Base-by-base conservation (phyloP, 208 protist species). In the Acanthamoeba sp. region DNA sequence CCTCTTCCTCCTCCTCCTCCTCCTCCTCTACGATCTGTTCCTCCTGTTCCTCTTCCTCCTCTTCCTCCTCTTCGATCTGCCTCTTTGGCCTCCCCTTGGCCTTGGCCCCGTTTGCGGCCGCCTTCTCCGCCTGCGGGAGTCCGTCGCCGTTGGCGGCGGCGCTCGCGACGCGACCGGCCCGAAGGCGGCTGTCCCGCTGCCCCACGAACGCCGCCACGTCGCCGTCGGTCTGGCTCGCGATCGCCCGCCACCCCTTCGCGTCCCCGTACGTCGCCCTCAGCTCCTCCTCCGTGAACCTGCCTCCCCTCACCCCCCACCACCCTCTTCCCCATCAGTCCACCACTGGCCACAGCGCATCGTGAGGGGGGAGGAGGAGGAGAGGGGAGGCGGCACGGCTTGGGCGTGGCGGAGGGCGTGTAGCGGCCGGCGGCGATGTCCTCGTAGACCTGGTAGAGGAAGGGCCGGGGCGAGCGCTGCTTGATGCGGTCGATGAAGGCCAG, bases 361-460 rank as follows among this genome's bases (percentile, higher is more conserved):
- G n/a, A n/a, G n/a, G n/a, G n/a, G n/a, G n/a, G n/a, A n/a, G n/a
- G n/a, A n/a, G n/a, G n/a, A n/a, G n/a, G n/a, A n/a, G n/a, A n/a
- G 27, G 57, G 2, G 2, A 2, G 57, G 16, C 4, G n/a, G 64
- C 14, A 36, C n/a, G 64, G 64, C 36, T 82, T 82, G 38, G 73
- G 6, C 1, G 1, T 50, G 10, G 34, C 20, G 2, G 34, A 71
- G 2, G 73, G 73, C 10, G 4, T 50, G 73, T 82, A 82, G 73
- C 42, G 27, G 2, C 73, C 73, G 18, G 38, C 5, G 38, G 20
- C 42, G 73, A 82, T 82, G 73, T 82, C 73, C 14, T 82, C 73
- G 16, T 32, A 82, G 38, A 82, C 73, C 36, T 50, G 73, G 42
- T 82, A 50, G 40, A 82, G 73, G 42, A 82, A 82, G 29, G 73